phyloP scores from a whole-genome alignment of 1,284 basidiomycete genomes.

The Spongiforma sp. region DNA sequence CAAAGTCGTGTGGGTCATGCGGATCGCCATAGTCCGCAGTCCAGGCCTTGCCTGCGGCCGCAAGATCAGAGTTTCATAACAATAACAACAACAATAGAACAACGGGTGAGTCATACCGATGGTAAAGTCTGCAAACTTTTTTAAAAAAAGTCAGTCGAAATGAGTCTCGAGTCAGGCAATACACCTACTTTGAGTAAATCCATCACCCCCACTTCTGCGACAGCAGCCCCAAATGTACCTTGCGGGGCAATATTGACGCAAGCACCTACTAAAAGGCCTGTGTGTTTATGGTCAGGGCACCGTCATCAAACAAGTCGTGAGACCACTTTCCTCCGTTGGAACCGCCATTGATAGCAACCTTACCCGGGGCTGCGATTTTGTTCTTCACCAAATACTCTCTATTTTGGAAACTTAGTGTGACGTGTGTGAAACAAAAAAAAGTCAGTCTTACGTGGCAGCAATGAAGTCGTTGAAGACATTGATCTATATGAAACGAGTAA shows the following conservation, averaged over 20 bases:
- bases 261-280: slow-evolving; percentile 79
- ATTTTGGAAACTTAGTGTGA: neutral
- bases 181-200: slow-evolving; percentile 79
- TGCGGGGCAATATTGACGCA: slow-evolving; percentile 82
- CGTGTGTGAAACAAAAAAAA: neutral
- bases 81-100: neutral
- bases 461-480: slow-evolving; percentile 87
- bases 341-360: slow-evolving; percentile 79
- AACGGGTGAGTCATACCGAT: slow-evolving; percentile 53
- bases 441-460: slow-evolving; percentile 66
- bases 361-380: slow-evolving; percentile 72
- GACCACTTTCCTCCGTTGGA: slow-evolving; percentile 71
- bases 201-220: slow-evolving; percentile 82
- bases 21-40: slow-evolving; percentile 84
- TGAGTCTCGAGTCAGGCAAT: neutral
- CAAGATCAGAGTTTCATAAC: slow-evolving; percentile 12
- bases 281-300: slow-evolving; percentile 13
- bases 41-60: slow-evolving; percentile 72
- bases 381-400: slow-evolving; percentile 76
- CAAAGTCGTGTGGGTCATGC: slow-evolving; percentile 75
- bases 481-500: slow-evolving; percentile 44
- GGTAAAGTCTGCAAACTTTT: slow-evolving; percentile 78
- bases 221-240: slow-evolving; percentile 79
- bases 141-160: slow-evolving; percentile 6
- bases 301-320: slow-evolving; percentile 3